phyloP scores from a whole-genome alignment of 2,329 filamentous ascomycete species.

The Huntiella bhutanensis region DNA sequence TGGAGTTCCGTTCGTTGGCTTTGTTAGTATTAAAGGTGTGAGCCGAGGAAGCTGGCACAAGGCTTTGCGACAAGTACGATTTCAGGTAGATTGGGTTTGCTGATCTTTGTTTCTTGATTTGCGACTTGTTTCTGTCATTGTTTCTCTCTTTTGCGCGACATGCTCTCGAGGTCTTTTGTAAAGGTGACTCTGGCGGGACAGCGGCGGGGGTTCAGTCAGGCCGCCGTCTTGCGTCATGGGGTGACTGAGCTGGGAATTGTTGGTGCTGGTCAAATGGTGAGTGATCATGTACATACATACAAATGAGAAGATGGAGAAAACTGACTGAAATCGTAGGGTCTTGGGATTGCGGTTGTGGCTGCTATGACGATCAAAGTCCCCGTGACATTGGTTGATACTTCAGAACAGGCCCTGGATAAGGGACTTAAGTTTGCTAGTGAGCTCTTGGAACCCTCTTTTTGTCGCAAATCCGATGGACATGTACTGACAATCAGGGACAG shows the following conservation, averaged over 20 bases:
- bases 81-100: too few relatives aligned
- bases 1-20: too few relatives aligned
- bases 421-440: slow-evolving; percentile 73
- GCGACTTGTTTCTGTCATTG: slow-evolving; percentile 4
- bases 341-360: slow-evolving; percentile 90
- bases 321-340: slow-evolving; percentile 37
- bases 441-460: slow-evolving; percentile 12
- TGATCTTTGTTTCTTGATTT: slow-evolving; percentile 10
- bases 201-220: slow-evolving; percentile 49
- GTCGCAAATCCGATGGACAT: background rate
- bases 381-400: slow-evolving; percentile 71
- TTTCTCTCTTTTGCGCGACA: slow-evolving; percentile 5
- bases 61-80: too few relatives aligned
- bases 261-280: slow-evolving; percentile 89
- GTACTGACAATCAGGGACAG: slow-evolving; percentile 23
- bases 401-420: slow-evolving; percentile 70
- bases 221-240: slow-evolving; percentile 36
- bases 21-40: too few relatives aligned
- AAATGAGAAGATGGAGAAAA: slow-evolving; percentile 8
- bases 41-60: too few relatives aligned
- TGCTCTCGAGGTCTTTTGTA: background rate
- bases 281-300: slow-evolving; percentile 14
- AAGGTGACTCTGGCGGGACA: too few relatives aligned
- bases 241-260: slow-evolving; percentile 82
- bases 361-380: slow-evolving; percentile 67